Conservation (phyloP, 2,329 filamentous ascomycete genomes). For the Hypoxylon sp. region DNA sequence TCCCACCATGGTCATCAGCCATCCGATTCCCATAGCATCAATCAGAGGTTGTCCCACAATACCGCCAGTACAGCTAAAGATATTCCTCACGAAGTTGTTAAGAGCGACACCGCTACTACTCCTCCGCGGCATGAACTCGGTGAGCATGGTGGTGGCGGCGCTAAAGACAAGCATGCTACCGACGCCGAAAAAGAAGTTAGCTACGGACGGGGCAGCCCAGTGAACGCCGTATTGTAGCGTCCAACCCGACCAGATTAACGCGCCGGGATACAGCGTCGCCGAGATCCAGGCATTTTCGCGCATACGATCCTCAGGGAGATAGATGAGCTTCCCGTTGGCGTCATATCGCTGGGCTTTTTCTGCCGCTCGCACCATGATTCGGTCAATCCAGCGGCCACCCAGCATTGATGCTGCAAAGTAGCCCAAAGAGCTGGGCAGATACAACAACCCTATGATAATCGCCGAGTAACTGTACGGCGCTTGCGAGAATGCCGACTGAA, state of each 20-base stretch:
- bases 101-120: conserved; percentile 82
- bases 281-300: conserved; percentile 85
- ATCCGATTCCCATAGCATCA: conserved; percentile 79
- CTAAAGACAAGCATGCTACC: conserved; percentile 85
- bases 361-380: conserved; percentile 84
- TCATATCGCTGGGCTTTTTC: conserved; percentile 78
- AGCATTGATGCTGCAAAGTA: conserved; percentile 78
- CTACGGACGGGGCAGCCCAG: conserved; percentile 74
- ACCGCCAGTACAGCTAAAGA: conserved; percentile 80
- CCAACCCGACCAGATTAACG: conserved; percentile 85
- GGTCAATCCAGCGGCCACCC: conserved; percentile 84
- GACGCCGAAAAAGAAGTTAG: conserved; percentile 81
- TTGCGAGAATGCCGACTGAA: conserved; percentile 77
- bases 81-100: conserved; percentile 86
- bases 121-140: conserved; percentile 82
- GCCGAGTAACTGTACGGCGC: conserved; percentile 78
- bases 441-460: conserved; percentile 80
- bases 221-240: conserved; percentile 74
- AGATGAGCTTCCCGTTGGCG: conserved; percentile 74
- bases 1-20: conserved; percentile 76
- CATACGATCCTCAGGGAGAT: conserved; percentile 85
- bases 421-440: conserved; percentile 81
- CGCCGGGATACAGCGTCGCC: conserved; percentile 77
- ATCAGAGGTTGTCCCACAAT: conserved; percentile 81
- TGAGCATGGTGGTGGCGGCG: conserved; percentile 84